These are phyloP conservation scores for Rhodomyrtus tomentosa DNA, from an alignment of 345 rosid species.

Conservation along the genomic window DNA sequence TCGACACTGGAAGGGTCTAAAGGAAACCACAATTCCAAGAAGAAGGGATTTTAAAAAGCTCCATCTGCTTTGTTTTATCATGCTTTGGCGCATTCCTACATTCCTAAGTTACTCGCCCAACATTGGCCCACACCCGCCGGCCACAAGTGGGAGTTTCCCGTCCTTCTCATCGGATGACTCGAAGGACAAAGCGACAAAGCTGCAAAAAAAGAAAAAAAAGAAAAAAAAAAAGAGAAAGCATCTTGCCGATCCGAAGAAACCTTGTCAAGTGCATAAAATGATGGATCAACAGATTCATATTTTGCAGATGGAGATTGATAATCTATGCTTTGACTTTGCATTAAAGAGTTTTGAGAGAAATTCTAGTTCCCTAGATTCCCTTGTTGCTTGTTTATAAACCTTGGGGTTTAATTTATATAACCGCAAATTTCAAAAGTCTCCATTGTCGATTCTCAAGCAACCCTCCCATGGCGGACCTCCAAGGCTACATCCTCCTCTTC, in stretches of 20 bases:
- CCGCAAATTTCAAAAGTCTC: not conserved
- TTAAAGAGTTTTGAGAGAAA: not conserved
- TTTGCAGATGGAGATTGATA: not conserved
- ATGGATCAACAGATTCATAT: not conserved
- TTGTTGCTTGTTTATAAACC: not conserved
- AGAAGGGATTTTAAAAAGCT: not conserved
- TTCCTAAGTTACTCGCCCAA: not conserved
- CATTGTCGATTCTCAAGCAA: not conserved
- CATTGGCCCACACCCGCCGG: not conserved
- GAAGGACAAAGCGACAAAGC: not conserved
- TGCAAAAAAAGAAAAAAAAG: not conserved
- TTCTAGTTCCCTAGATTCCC: not conserved
- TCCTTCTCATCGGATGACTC: not conserved
- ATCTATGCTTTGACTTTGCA: not conserved
- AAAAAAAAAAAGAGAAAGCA: not conserved
- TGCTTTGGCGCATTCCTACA: not conserved
- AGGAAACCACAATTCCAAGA: not conserved
- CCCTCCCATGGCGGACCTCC: slow-evolving; percentile 16
- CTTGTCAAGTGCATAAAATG: not conserved
- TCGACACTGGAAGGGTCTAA: not conserved
- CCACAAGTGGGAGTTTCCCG: not conserved
- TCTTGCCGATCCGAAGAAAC: not conserved
- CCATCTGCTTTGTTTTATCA: not conserved
- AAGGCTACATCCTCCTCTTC: slow-evolving; percentile 19
- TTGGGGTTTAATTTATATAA: not conserved